phyloP scores from a whole-genome alignment of 2,329 filamentous ascomycete species.

The Diaporthe nobilis region DNA sequence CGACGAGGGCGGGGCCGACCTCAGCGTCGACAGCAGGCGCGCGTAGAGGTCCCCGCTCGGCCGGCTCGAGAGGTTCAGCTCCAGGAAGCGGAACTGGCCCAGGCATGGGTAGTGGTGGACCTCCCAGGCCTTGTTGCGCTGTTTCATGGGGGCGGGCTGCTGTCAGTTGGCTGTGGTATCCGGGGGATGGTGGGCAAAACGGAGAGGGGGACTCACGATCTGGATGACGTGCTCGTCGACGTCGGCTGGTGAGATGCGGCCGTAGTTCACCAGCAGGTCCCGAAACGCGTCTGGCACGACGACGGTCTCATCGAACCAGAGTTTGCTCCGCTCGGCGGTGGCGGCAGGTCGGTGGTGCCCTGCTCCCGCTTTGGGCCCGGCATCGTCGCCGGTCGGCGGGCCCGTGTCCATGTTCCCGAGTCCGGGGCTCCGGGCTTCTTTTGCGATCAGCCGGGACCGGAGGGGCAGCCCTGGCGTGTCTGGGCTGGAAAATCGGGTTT shows the following conservation, averaged over 20 bases:
- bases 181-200: background rate
- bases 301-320: conserved; percentile 36
- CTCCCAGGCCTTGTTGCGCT: conserved; percentile 46
- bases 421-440: background rate
- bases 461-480: background rate
- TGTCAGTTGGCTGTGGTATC: background rate
- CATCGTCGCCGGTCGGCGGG: background rate
- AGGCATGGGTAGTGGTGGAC: conserved; percentile 58
- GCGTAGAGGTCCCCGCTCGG: conserved; percentile 49
- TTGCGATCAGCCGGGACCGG: conserved; percentile 1
- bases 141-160: background rate
- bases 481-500: background rate
- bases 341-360: background rate
- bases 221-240: conserved; percentile 39
- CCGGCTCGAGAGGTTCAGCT: conserved; percentile 53
- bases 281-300: conserved; percentile 34
- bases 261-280: conserved; percentile 30
- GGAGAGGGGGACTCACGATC: conserved; percentile 23
- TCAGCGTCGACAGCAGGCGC: conserved; percentile 45
- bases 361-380: background rate
- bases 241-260: conserved; percentile 20
- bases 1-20: background rate
- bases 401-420: background rate
- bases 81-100: conserved; percentile 58
- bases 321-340: conserved; percentile 27